Conservation (phyloP, 768 basidiomycete genomes). For the Pleurotus tuber-regium region DNA sequence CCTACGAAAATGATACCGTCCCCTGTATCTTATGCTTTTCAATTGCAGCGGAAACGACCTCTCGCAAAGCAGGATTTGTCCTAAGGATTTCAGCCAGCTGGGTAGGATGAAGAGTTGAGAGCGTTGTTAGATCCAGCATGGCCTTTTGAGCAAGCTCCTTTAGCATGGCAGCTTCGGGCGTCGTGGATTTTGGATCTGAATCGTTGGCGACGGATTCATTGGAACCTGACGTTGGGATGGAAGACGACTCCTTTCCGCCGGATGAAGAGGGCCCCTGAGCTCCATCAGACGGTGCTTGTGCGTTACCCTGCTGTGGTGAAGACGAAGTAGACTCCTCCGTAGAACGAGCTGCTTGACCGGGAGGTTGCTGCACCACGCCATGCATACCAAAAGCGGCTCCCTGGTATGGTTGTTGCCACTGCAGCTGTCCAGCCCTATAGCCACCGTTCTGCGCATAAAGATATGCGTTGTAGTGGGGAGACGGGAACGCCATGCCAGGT, state of each 20-base stretch:
- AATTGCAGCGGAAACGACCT: constrained; percentile 34
- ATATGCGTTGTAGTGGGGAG: constrained; percentile 22
- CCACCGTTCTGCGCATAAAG: constrained; percentile 19
- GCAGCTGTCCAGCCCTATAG: constrained; percentile 19
- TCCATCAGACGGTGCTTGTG: neutral
- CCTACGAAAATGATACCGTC: neutral
- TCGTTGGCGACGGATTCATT: neutral
- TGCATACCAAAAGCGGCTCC: constrained; percentile 15
- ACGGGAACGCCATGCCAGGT: constrained; percentile 14
- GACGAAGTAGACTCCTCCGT: neutral
- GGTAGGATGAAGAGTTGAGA: constrained; percentile 32
- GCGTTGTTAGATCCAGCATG: constrained; percentile 24
- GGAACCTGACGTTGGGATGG: neutral
- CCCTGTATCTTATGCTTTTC: constrained; percentile 18
- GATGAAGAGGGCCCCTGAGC: constrained; percentile 10
- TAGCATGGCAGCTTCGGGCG: constrained; percentile 7
- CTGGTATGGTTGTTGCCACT: constrained; percentile 35
- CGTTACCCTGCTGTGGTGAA: no score
- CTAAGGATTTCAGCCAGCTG: constrained; percentile 36
- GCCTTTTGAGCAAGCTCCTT: constrained; percentile 5
- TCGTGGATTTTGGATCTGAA: constrained; percentile 7
- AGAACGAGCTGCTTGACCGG: constrained; percentile 3
- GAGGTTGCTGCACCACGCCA: constrained; percentile 1
- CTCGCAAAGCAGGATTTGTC: constrained; percentile 36
- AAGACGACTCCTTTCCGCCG: neutral